A percentile compares a stretch with the other conserved stretches of the same genome.
phyloP scores from a whole-genome alignment of 2,329 filamentous ascomycete species.

The Parastagonospora nodorum region DNA sequence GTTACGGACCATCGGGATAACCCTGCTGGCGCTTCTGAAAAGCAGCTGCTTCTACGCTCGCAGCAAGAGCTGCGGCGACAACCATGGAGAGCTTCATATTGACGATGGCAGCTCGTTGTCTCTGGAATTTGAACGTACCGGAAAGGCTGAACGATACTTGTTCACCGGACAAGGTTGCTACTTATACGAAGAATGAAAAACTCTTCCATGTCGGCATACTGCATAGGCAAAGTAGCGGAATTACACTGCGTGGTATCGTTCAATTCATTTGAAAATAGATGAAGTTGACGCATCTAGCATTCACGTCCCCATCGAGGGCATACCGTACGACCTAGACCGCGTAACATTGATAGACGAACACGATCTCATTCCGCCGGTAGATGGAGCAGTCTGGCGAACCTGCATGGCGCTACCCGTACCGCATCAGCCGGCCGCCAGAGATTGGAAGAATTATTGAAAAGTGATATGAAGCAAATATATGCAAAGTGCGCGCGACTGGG shows the following conservation, averaged over 20 bases:
- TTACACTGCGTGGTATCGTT: constrained; percentile 19
- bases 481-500: constrained; percentile 32
- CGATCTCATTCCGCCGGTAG: constrained; percentile 22
- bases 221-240: constrained; percentile 9
- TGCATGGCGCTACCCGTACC: constrained; percentile 9
- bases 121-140: constrained; percentile 4
- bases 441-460: constrained; percentile 22
- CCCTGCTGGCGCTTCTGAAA: constrained; percentile 28
- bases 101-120: constrained; percentile 4
- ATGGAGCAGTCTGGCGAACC: constrained; percentile 21
- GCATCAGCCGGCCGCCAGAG: constrained; percentile 24
- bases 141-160: constrained; percentile 6
- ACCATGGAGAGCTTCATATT: constrained; percentile 32
- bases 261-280: constrained; percentile 41
- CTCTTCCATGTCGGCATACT: constrained; percentile 2
- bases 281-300: constrained; percentile 22
- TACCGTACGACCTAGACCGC: constrained; percentile 23
- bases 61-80: constrained; percentile 28
- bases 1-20: constrained; percentile 27
- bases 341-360: constrained; percentile 19
- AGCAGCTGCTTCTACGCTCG: constrained; percentile 23
- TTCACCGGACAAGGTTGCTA: constrained; percentile 13
- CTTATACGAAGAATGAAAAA: constrained; percentile 25
- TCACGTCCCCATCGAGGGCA: constrained; percentile 14
- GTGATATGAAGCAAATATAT: constrained; percentile 28